Conservation (phyloP, 208 protist genomes). For the Novymonas esmeraldas region DNA sequence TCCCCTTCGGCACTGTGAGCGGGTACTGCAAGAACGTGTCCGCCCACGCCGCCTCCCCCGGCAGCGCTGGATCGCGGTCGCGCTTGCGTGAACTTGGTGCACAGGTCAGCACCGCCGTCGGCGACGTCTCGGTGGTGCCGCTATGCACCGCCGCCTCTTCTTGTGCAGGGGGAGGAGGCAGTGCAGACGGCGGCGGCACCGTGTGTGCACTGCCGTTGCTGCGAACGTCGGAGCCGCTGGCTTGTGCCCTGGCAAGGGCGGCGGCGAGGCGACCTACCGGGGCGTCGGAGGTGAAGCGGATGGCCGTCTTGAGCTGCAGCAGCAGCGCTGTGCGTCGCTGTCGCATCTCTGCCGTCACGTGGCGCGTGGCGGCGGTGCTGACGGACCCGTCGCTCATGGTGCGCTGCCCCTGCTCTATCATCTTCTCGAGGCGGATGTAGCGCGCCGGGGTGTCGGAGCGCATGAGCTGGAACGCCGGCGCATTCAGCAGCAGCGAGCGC, state of each 20-base stretch:
- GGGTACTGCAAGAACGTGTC: conserved; percentile 38
- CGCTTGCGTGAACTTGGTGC: conserved; percentile 15
- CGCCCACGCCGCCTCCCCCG: conserved; percentile 24
- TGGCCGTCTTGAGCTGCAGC: conserved; percentile 47
- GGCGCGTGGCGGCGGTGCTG: conserved; percentile 8
- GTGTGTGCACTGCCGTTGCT: not conserved
- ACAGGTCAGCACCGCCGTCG: not conserved
- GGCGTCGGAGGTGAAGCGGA: conserved; percentile 53
- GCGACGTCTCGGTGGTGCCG: not conserved
- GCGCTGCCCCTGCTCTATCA: conserved; percentile 46
- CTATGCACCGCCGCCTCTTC: not conserved
- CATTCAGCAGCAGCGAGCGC: conserved; percentile 72
- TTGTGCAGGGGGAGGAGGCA: no score
- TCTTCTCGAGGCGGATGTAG: conserved; percentile 64
- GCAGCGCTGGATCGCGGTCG: not conserved
- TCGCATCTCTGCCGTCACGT: conserved; percentile 33
- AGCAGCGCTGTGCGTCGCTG: conserved; percentile 49
- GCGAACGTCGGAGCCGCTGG: not conserved
- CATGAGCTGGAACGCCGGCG: conserved; percentile 74
- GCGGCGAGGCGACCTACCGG: conserved; percentile 55
- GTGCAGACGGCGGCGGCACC: not conserved
- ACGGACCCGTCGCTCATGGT: conserved; percentile 10
- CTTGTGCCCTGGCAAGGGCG: conserved; percentile 31
- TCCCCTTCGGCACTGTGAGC: conserved; percentile 35
- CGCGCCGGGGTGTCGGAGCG: conserved; percentile 45